phyloP scores from a whole-genome alignment of 1,284 basidiomycete species.

The Athelia sp. region DNA sequence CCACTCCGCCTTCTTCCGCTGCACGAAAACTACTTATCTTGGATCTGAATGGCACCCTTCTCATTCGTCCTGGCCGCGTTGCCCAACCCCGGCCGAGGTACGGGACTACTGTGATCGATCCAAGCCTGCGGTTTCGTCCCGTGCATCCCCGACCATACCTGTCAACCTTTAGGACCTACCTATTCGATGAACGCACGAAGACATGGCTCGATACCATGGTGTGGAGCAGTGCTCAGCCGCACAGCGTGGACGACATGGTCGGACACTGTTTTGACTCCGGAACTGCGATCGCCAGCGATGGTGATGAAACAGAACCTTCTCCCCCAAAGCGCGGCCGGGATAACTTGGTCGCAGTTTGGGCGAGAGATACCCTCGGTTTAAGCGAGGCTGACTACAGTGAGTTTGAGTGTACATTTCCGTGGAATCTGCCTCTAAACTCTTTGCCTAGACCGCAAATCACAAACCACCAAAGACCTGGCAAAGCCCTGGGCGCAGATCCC shows the following conservation, averaged over 20 bases:
- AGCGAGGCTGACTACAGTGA: constrained; percentile 53
- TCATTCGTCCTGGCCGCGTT: constrained; percentile 18
- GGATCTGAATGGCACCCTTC: constrained; percentile 31
- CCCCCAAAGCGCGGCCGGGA: constrained; percentile 18
- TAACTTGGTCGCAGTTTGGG: constrained; percentile 66
- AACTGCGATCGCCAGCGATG: too few relatives aligned
- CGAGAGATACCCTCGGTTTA: constrained; percentile 71
- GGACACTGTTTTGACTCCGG: constrained; percentile 43
- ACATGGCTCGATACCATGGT: constrained; percentile 77
- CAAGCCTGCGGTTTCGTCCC: too few relatives aligned
- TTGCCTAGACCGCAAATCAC: constrained; percentile 56
- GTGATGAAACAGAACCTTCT: too few relatives aligned
- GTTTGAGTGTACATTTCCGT: constrained; percentile 21
- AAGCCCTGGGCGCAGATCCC: constrained; percentile 55
- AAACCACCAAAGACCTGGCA: constrained; percentile 72
- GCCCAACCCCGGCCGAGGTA: constrained; percentile 19
- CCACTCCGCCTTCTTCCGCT: not conserved
- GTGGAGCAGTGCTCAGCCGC: constrained; percentile 83
- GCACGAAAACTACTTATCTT: constrained; percentile 26
- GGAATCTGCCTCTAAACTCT: not conserved
- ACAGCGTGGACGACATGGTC: constrained; percentile 75
- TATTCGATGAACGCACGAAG: constrained; percentile 51
- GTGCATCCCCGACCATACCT: constrained; percentile 62
- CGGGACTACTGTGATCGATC: too few relatives aligned
- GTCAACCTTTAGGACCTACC: constrained; percentile 55